Conservation (phyloP, 1,284 basidiomycete species). For the Exobasidium cylindrosporum region DNA sequence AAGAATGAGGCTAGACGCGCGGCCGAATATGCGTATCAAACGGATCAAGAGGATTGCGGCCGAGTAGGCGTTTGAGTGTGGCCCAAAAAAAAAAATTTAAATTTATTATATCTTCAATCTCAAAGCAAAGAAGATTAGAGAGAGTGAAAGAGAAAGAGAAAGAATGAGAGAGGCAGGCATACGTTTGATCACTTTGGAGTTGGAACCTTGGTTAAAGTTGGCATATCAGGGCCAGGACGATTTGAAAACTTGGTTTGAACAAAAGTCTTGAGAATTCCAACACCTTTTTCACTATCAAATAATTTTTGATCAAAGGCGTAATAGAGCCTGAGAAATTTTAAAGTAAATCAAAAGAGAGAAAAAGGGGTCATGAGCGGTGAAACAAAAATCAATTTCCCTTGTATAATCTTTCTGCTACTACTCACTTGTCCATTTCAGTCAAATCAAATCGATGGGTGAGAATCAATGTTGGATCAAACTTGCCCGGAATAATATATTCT, state of each 20-base stretch:
- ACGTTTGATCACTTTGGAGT: background rate
- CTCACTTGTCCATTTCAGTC: conserved; percentile 44
- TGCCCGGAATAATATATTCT: conserved; percentile 62
- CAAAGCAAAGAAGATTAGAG: no score
- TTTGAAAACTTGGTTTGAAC: conserved; percentile 42
- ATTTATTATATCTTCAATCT: no score
- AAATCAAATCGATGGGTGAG: conserved; percentile 54
- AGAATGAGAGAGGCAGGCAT: no score
- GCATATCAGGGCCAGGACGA: conserved; percentile 28
- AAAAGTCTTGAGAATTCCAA: conserved; percentile 39
- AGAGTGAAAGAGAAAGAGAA: no score
- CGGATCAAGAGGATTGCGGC: no score
- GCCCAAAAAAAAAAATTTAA: no score
- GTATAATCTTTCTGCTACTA: no score
- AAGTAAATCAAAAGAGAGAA: no score
- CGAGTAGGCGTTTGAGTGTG: no score
- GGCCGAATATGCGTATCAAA: no score
- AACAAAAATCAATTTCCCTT: background rate
- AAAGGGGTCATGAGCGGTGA: background rate
- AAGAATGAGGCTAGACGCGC: no score
- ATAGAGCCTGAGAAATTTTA: no score
- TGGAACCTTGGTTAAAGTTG: conserved; percentile 8
- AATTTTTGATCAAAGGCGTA: conserved; percentile 32
- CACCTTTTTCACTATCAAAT: conserved; percentile 24
- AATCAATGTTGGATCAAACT: conserved; percentile 68